Conservation (phyloP, 192 early-diverging fungal species). For the Kickxella alabastrina region DNA sequence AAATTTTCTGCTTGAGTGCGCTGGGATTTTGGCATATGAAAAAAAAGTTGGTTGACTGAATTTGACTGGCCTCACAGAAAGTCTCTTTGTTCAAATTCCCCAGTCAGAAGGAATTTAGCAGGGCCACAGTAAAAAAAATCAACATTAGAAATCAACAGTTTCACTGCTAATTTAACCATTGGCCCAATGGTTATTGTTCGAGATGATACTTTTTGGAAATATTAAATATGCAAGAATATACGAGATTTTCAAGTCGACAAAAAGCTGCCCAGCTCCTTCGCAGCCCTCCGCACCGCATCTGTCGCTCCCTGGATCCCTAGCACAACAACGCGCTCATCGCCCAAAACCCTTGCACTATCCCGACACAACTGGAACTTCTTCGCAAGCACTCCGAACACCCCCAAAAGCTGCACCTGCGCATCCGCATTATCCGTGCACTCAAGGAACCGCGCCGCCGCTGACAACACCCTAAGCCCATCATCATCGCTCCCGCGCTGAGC, state of each 20-base stretch:
- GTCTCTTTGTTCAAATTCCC: no score
- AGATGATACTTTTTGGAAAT: no score
- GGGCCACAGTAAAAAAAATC: no score
- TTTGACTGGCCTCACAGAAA: no score
- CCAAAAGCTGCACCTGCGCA: conserved; percentile 35
- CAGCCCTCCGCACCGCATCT: conserved; percentile 21
- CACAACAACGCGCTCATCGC: conserved; percentile 40
- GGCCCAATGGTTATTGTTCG: no score
- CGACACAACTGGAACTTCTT: conserved; percentile 46
- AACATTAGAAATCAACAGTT: no score
- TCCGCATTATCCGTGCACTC: conserved; percentile 16
- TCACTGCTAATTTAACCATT: no score
- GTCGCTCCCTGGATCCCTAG: conserved; percentile 33
- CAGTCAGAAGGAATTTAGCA: no score
- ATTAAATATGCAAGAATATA: conserved; percentile 15
- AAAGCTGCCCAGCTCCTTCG: conserved; percentile 25
- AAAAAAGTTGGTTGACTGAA: no score
- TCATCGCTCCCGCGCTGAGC: conserved; percentile 24
- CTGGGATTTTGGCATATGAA: no score
- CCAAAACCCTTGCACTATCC: conserved; percentile 43
- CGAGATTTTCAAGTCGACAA: conserved; percentile 13
- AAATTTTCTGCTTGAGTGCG: no score
- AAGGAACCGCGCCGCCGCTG: conserved; percentile 33
- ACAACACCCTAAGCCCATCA: conserved; percentile 29
- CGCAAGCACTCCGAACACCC: conserved; percentile 44